Base-by-base conservation (phyloP, 441 rosid genomes). In the Geranium incanum region DNA sequence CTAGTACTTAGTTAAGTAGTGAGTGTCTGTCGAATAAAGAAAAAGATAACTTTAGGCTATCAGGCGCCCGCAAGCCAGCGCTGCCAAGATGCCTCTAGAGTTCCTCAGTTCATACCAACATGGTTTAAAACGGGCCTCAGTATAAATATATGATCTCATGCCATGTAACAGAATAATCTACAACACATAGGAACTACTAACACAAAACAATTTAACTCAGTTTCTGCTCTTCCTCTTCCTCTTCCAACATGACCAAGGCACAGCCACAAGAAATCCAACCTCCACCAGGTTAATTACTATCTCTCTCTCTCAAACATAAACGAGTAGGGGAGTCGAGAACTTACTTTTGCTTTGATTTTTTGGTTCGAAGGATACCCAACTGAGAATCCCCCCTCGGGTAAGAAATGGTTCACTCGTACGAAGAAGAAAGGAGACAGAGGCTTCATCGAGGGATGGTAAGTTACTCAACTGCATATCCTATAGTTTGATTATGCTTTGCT, bases 361-460 rank as follows among this genome's bases (percentile, higher is more conserved):
- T 63, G 70, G 59, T 71, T 70, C 13, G 0, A 55, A 83, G 86
- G 86, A 19, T 78, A 78, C 70, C 84, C 86, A 28, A 66, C 75
- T 12, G 79, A 70, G 68, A 81, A 75, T 68, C 80, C 75, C 18
- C 64, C 79, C 1, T 43, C 76, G 3, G 66, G 69, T 69, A 83
- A 79, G 74, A 79, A 82, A 70, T 43, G 78, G 12, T 78, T 48
- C 48, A 64, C 80, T 57, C 76, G 72, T 4, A 65, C 83, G 2
- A 80, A 80, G 84, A 82, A 77, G 71, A 86, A 76, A 80, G 89
- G 92, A 55, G 89, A 82, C n/a, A 76, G 85, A 68, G 83, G 90
- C 66, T 88, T 82, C 80, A 76, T 86, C 13, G 87, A 83, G 73
- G 87, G 86, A 79, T 83, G 89, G 92, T 88, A 78, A 78, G 83